Base-by-base conservation (phyloP, 1,284 basidiomycete genomes). In the Macrocystidia cucumis region DNA sequence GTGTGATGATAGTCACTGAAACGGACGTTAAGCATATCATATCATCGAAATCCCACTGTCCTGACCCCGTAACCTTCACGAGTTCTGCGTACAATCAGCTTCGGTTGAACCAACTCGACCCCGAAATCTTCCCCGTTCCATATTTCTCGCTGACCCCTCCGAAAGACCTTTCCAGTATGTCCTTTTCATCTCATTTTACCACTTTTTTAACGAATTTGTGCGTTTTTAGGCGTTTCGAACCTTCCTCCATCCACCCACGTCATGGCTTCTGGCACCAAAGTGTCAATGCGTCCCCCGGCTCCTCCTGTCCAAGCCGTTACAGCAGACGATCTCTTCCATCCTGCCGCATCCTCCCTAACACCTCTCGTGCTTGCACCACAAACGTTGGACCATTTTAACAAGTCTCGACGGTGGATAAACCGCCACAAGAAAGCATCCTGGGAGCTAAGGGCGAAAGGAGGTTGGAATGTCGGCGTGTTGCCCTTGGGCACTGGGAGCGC, bases 401-500 rank as follows among this genome's bases (percentile, higher is more conserved):
- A 56, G 2, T 67, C 64, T 1, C n/a, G n/a, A n/a, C n/a, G n/a
- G n/a, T n/a, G n/a, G n/a, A n/a, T n/a, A n/a, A n/a, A n/a, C n/a
- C n/a, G n/a, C n/a, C n/a, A n/a, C n/a, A n/a, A n/a, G n/a, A 55
- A 52, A 35, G 40, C 45, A 32, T 49, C 44, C 29, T 45, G 55
- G 4, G 44, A 50, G 25, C 23, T 38, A 1, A 39, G 44, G 12
- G 42, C 29, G 30, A 44, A 37, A 19, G 47, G 48, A 33, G 82
- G 87, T 1, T 71, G 74, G 32, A 72, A 86, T 38, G 72, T 97
- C 8, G 61, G 63, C 2, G 62, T 97, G 26, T 74, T 86, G 2
- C 75, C 92, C 1, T 65, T 97, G 1, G 93, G 93, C 1, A 97
- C 93, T 0, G 88, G 89, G 3, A 93, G 90, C 49, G 84, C 91